Evolutionary conservation across 148 eudicot species (phyloP).

Genomic region (Polygonum maritimum): DNA sequence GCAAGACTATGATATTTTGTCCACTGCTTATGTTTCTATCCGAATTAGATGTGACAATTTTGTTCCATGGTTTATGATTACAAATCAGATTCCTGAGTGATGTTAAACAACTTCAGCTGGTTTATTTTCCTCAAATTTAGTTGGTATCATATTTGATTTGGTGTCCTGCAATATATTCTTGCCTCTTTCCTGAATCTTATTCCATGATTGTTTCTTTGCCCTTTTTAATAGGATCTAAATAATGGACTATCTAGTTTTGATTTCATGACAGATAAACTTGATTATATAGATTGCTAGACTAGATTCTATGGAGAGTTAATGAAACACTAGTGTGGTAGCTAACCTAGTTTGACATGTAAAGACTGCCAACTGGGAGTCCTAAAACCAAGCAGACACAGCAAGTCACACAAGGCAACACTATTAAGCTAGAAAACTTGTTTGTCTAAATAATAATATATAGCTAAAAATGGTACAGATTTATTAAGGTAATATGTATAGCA

Average conservation of each 20-base stretch:
- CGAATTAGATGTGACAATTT: constrained; percentile 2
- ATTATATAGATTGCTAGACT: no score
- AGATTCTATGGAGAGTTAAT: no score
- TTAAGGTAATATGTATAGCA: background rate
- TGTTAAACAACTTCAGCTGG: background rate
- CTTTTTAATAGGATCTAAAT: no score
- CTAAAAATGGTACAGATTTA: background rate
- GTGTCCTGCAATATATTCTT: background rate
- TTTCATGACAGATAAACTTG: no score
- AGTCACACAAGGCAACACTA: background rate
- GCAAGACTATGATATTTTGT: background rate
- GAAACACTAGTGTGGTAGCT: constrained; percentile 33
- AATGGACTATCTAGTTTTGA: no score
- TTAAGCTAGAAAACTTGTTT: background rate
- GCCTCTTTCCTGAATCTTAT: background rate
- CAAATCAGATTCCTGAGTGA: background rate
- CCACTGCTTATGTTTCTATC: background rate
- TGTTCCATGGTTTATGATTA: background rate
- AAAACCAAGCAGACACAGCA: constrained; percentile 8
- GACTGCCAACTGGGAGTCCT: constrained; percentile 40
- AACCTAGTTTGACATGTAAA: constrained; percentile 32
- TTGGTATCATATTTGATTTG: background rate
- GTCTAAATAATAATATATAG: background rate
- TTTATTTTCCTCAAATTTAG: background rate
- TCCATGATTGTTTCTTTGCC: background rate